Percentiles rank a stretch among this genome's conserved stretches.
These are phyloP conservation scores for Fomitopsis serialis DNA, from an alignment of 768 basidiomycete species.

Conservation along the genomic window DNA sequence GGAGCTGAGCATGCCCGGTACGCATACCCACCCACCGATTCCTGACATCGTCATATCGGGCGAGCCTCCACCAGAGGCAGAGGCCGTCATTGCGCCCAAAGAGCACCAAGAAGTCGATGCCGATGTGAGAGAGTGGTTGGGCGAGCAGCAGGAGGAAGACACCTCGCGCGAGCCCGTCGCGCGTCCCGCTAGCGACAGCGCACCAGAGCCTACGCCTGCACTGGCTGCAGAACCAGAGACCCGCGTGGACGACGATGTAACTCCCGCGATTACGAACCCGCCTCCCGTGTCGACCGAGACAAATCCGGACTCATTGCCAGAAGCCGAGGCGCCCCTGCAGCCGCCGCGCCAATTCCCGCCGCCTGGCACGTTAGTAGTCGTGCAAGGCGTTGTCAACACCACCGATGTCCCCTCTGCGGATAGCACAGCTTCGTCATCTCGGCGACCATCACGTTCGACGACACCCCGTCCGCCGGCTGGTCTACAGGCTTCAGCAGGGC, in stretches of 20 bases:
- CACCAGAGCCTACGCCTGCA: not conserved
- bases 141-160: slow-evolving; percentile 10
- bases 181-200: not conserved
- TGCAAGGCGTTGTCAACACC: slow-evolving; percentile 79
- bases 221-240: not conserved
- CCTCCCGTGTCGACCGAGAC: not conserved
- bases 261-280: not conserved
- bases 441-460: slow-evolving; percentile 8
- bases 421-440: slow-evolving; percentile 9
- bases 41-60: slow-evolving; percentile 1
- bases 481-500: slow-evolving; percentile 8
- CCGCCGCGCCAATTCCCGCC: slow-evolving; percentile 46
- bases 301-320: not conserved
- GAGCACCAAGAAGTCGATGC: not conserved
- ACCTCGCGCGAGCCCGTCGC: slow-evolving; percentile 16
- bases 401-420: slow-evolving; percentile 48
- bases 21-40: not conserved
- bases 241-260: not conserved
- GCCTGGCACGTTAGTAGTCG: slow-evolving; percentile 75
- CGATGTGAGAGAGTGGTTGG: not conserved
- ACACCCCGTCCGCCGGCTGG: slow-evolving; percentile 9
- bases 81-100: not conserved
- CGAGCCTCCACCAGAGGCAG: not conserved
- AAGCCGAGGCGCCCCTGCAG: slow-evolving; percentile 4
- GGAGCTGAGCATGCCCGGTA: not conserved